Percentiles rank a stretch among this genome's conserved stretches.
Evolutionary conservation across 495 filamentous ascomycete species (phyloP).

Genomic region (Neurospora intermedia): DNA sequence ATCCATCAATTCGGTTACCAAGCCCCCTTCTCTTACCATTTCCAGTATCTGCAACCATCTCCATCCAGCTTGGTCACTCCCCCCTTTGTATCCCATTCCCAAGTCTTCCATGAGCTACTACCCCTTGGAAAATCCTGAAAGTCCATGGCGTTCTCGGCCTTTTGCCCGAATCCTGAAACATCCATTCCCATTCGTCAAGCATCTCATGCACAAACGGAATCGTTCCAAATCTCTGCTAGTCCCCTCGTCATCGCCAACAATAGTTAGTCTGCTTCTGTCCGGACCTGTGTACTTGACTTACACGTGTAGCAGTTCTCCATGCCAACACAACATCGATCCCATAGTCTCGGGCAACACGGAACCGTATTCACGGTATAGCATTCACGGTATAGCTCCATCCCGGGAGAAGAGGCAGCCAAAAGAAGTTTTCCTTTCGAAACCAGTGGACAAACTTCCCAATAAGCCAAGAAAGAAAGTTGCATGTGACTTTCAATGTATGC

Average conservation of each 20-base stretch:
- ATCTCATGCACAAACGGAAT: not conserved
- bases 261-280: not conserved
- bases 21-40: not conserved
- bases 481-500: not conserved
- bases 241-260: not conserved
- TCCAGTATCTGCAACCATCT: not conserved
- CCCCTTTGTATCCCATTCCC: not conserved
- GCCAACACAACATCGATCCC: slow-evolving; percentile 8
- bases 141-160: not conserved
- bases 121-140: not conserved
- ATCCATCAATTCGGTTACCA: not conserved
- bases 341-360: slow-evolving; percentile 7
- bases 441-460: not conserved
- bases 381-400: not conserved
- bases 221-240: not conserved
- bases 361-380: not conserved
- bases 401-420: not conserved
- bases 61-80: not conserved
- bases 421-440: not conserved
- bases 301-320: not conserved
- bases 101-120: not conserved
- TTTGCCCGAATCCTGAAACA: not conserved
- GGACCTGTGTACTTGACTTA: not conserved
- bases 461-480: not conserved
- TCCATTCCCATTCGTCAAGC: not conserved